Evolutionary conservation across 768 basidiomycete species (phyloP), one percentile per base, ranked within the genome.

Genomic region (Suillus occidentalis): DNA sequence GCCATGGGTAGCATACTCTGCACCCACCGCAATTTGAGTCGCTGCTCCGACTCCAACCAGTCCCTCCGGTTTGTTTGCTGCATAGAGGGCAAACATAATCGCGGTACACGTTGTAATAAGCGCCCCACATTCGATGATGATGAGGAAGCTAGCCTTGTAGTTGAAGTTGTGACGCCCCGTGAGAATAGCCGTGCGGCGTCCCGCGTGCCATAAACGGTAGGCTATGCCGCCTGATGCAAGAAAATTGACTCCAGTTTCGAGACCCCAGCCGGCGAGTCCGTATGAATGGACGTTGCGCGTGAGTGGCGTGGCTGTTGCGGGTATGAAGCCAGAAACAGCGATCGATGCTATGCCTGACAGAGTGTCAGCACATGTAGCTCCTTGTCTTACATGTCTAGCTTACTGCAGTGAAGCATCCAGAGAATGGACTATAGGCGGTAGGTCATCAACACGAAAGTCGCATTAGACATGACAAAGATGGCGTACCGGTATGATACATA

Each of bases 51-150:
- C 12, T 16, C 58, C 61, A 22, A 45, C 34, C 14, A 64, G 2
- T 2, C 62, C 66, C 18, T 62, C 55, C 0, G 20, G 1, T 55
- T 53, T 64, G 4, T 50, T 40, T 9, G 18, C 12, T 14, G 58
- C 47, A 14, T 66, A 67, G 31, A 72, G 50, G 10, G 68, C 25
- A 39, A 60, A 49, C 67, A 71, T 69, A 9, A 25, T 22, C n/a
- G 65, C 8, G 5, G 62, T 62, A 25, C 67, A 62, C 9, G 42
- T 16, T 1, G 66, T 66, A 2, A 71, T 55, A 37, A 73, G 49
- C 1, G 67, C 58, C 14, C 69, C 63, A 5, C 69, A 74, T 60
- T 73, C 72, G 5, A 73, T 62, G 18, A 67, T 7, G 59, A 73
- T 50, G 49, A 73, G 59, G 34, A 45, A 61, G 47, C 58, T n/a